Percentiles rank a stretch among this genome's conserved stretches.
Evolutionary conservation across 805 yeast species (phyloP).

Genomic region (Zygoascus flipseniorum): DNA sequence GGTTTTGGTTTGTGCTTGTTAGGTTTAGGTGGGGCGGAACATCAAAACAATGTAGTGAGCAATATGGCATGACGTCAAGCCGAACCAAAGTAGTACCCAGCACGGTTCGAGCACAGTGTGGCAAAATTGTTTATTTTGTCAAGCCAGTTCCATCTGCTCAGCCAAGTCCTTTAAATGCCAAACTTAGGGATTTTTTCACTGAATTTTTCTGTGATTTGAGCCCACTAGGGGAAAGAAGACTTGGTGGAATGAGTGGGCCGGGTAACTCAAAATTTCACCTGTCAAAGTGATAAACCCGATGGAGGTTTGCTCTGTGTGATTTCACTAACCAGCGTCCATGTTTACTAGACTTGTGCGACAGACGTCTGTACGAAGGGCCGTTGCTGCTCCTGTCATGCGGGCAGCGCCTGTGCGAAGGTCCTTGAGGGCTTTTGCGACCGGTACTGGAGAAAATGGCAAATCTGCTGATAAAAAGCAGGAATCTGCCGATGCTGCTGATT

Average conservation of each 20-base stretch:
- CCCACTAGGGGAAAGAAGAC: no score
- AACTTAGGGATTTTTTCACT: no score
- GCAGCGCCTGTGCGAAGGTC: background rate
- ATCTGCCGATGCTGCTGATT: slow-evolving; percentile 27
- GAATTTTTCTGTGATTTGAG: no score
- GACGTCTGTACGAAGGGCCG: background rate
- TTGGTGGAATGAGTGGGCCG: background rate
- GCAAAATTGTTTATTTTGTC: no score
- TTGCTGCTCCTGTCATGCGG: background rate
- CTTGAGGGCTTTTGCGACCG: background rate
- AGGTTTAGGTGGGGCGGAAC: background rate
- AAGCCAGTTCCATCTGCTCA: no score
- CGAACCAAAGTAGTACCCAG: background rate
- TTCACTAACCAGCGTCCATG: background rate
- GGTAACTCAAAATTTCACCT: background rate
- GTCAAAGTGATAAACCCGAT: background rate
- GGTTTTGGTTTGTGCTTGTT: background rate
- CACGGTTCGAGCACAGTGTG: background rate
- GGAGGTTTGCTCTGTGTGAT: background rate
- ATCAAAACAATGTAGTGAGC: background rate
- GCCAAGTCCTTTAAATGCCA: no score
- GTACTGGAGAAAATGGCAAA: background rate
- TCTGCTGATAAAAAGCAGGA: background rate
- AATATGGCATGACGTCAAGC: background rate
- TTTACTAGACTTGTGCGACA: background rate